These are phyloP conservation scores for Eucalyptus decipiens DNA, from an alignment of 345 rosid genomes.

Conservation along the genomic window DNA sequence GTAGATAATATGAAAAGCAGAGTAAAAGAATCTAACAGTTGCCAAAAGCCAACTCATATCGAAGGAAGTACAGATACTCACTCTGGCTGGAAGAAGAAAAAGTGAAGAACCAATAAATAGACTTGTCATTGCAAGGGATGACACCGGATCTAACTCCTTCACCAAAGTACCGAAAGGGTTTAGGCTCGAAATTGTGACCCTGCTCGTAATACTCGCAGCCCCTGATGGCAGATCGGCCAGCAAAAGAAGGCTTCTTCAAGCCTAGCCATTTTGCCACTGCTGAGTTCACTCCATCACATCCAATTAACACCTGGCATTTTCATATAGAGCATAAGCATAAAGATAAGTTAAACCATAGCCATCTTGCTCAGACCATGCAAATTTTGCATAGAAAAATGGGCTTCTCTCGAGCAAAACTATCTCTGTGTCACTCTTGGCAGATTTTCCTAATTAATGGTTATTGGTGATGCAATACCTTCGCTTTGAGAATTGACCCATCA, in stretches of 20 bases:
- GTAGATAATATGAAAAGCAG: neutral
- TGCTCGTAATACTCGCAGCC: slow-evolving; percentile 19
- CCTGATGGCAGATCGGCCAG: slow-evolving; percentile 26
- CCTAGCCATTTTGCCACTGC: slow-evolving; percentile 59
- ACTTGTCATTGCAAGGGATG: slow-evolving; percentile 28
- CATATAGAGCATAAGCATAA: neutral
- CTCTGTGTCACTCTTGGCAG: neutral
- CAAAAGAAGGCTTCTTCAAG: slow-evolving; percentile 23
- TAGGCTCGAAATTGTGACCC: slow-evolving; percentile 25
- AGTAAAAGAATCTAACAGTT: neutral
- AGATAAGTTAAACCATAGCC: neutral
- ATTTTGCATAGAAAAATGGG: neutral
- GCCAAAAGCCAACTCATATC: neutral
- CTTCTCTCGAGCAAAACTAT: neutral
- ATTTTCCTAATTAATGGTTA: neutral
- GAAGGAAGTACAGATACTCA: neutral
- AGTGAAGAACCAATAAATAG: neutral
- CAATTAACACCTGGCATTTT: slow-evolving; percentile 39
- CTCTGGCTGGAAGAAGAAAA: neutral
- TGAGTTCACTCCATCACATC: slow-evolving; percentile 69
- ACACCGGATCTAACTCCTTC: slow-evolving; percentile 35
- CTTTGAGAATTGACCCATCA: slow-evolving; percentile 40
- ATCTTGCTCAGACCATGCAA: neutral
- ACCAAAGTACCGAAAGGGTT: slow-evolving; percentile 14
- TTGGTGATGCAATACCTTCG: slow-evolving; percentile 28